Evolutionary conservation across 208 protist genomes (phyloP), one percentile per base, ranked within the genome.

Genomic region (Crithidia fasciculata): DNA sequence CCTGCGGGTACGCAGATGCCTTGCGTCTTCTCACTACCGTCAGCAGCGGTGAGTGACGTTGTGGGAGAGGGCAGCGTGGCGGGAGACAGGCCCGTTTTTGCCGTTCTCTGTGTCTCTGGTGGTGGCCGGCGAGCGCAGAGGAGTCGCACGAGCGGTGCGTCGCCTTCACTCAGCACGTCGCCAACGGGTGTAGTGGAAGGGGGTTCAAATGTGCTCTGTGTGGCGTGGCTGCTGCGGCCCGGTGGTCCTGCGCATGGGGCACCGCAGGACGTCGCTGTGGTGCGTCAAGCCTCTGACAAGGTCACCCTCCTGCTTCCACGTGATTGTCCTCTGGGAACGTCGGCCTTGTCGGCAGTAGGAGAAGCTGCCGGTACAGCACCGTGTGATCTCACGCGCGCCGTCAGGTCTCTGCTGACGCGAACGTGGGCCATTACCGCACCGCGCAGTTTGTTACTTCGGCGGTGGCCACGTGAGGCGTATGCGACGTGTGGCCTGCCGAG

Each of bases 181-280:
- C 8, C 37, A n/a, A 39, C n/a, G 12, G n/a, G 47, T 4, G 41
- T 67, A 41, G 15, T 9, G 6, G 18, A 19, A 5, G 57, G 47
- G 5, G 58, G 58, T 8, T 74, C 69, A 2, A 74, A 74, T 39
- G 54, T 53, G 36, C 10, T 66, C 28, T 67, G 47, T 39, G 50
- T 36, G 15, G 69, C 58, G 47, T 74, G 69, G 69, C 57, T 74
- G 56, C 49, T 74, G 49, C 47, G n/a, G 3, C 59, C 58, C 3
- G 2, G 7, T 13, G 12, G 18, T 5, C 37, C 50, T 2, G n/a
- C 36, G 19, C 59, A 36, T 18, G 47, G 4, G 8, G 8, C 47
- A 3, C 19, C 16, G 39, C 13, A 36, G n/a, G 15, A 54, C 0
- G 67, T 18, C 4, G 43, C 45, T 52, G 45, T 72, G 5, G 18